Evolutionary conservation across 352 stramenopile species (phyloP).

Genomic region (Salisapilia sapeloensis): DNA sequence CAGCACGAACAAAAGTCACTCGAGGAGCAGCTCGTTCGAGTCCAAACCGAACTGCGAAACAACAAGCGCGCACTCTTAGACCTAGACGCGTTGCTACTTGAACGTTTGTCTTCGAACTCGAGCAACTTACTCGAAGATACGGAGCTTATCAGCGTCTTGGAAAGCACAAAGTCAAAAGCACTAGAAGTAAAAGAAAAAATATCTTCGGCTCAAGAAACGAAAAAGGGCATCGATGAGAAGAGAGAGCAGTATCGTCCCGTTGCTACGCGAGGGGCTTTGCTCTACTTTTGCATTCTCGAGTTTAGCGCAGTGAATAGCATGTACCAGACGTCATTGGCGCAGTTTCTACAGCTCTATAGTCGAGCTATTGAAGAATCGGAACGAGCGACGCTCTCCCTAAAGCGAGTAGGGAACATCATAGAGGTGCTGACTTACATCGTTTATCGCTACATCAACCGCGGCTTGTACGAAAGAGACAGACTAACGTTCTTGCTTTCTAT

Average conservation of each 20-base stretch:
- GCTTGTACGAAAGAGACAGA: constrained; percentile 55
- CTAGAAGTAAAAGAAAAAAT: constrained; percentile 86
- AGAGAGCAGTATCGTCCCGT: constrained; percentile 83
- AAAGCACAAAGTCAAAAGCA: constrained; percentile 81
- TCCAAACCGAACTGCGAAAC: constrained; percentile 66
- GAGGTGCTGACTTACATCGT: constrained; percentile 75
- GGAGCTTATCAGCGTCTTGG: constrained; percentile 74
- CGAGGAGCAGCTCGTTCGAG: constrained; percentile 79
- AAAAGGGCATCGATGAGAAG: constrained; percentile 82
- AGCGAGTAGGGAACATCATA: constrained; percentile 79
- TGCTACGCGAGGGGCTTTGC: constrained; percentile 61
- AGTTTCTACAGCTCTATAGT: constrained; percentile 81
- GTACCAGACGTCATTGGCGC: constrained; percentile 83
- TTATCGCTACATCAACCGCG: constrained; percentile 59
- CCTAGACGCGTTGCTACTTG: constrained; percentile 74
- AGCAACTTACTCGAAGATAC: constrained; percentile 80
- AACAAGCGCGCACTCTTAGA: constrained; percentile 79
- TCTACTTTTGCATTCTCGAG: constrained; percentile 86
- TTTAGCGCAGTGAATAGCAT: constrained; percentile 78
- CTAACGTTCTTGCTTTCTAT: constrained; percentile 60
- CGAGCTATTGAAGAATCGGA: constrained; percentile 72
- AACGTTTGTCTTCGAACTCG: constrained; percentile 72
- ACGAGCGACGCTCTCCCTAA: constrained; percentile 52
- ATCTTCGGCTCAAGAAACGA: constrained; percentile 68
- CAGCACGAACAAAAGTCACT: constrained; percentile 81